phyloP scores from a whole-genome alignment of 352 stramenopile genomes.

The Phytophthora podocarpi region DNA sequence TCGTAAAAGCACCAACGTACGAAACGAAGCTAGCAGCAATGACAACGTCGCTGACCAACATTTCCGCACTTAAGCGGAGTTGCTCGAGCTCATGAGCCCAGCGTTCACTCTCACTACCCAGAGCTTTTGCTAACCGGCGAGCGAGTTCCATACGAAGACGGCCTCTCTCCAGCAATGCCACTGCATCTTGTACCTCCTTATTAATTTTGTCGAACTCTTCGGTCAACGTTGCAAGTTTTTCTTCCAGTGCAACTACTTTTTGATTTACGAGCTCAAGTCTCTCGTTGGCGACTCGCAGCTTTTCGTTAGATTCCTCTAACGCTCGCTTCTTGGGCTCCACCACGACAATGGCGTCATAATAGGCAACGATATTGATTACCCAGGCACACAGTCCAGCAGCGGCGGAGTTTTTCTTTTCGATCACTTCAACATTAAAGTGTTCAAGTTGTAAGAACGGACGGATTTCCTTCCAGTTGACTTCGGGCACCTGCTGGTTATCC shows the following conservation, averaged over 20 bases:
- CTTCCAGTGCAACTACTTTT: slow-evolving; percentile 90
- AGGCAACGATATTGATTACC: slow-evolving; percentile 93
- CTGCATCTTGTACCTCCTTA: slow-evolving; percentile 88
- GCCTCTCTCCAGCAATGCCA: slow-evolving; percentile 86
- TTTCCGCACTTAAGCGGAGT: slow-evolving; percentile 72
- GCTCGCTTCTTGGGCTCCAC: slow-evolving; percentile 93
- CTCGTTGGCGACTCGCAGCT: slow-evolving; percentile 85
- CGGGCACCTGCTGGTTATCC: slow-evolving; percentile 67
- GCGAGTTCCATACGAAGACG: slow-evolving; percentile 92
- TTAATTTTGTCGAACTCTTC: slow-evolving; percentile 90
- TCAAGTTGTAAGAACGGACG: slow-evolving; percentile 79
- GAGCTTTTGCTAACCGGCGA: slow-evolving; percentile 88
- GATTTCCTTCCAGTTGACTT: slow-evolving; percentile 86
- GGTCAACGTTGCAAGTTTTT: slow-evolving; percentile 81
- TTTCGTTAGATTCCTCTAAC: slow-evolving; percentile 78
- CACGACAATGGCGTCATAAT: slow-evolving; percentile 95
- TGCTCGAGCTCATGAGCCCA: slow-evolving; percentile 88
- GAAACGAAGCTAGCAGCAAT: slow-evolving; percentile 93
- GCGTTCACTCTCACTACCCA: slow-evolving; percentile 93
- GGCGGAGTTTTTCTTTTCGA: slow-evolving; percentile 87
- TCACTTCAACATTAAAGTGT: slow-evolving; percentile 81
- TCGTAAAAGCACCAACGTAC: slow-evolving; percentile 95
- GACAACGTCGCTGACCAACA: slow-evolving; percentile 91
- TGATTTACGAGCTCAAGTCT: slow-evolving; percentile 87
- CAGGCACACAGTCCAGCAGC: slow-evolving; percentile 78